Evolutionary conservation across 2,329 filamentous ascomycete genomes (phyloP), one percentile per base, ranked within the genome.

Genomic region (Lithohypha guttulata): DNA sequence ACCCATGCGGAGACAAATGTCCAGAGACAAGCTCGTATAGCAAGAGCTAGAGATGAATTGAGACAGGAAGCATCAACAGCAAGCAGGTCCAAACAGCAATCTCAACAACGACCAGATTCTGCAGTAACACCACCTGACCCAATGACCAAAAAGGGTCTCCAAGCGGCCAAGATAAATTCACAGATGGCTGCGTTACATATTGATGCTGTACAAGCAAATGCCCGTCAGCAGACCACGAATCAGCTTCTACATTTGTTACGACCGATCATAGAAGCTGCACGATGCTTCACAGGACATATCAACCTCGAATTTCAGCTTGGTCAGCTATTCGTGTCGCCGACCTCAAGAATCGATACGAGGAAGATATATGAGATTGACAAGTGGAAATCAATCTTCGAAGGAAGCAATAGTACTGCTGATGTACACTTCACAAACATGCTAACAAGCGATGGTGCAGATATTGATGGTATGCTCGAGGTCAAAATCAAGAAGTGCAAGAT

Each of bases 401-500:
- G 31, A n/a, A 11, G 10, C 4, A 31, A 42, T 13, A 19, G 15
- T 7, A 4, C 18, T 25, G n/a, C 40, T 21, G 18, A 36, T 36
- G 6, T 57, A 1, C 54, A 50, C 6, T 64, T 65, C 38, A 53
- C 57, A 23, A 54, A 56, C 29, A 52, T 55, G 29, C 39, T 65
- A 11, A 64, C 62, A n/a, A 53, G 54, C 1, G 59, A 57, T n/a
- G 59, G 61, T 9, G 47, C 50, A 2, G 63, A 65, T 37, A 45
- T 63, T 31, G 61, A 66, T 39, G 46, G 57, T 34, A 51, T 63
- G 5, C 46, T 66, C 7, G 53, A 57, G 41, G 32, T 62, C 23
- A 55, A 55, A 26, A 51, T 48, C 3, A 20, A 34, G 8, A 46
- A 51, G 27, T 39, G 17, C 6, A 40, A 34, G 6, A 9, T n/a